Conservation (phyloP, 75 land plant genomes). For the Cupressus sempervirens region DNA sequence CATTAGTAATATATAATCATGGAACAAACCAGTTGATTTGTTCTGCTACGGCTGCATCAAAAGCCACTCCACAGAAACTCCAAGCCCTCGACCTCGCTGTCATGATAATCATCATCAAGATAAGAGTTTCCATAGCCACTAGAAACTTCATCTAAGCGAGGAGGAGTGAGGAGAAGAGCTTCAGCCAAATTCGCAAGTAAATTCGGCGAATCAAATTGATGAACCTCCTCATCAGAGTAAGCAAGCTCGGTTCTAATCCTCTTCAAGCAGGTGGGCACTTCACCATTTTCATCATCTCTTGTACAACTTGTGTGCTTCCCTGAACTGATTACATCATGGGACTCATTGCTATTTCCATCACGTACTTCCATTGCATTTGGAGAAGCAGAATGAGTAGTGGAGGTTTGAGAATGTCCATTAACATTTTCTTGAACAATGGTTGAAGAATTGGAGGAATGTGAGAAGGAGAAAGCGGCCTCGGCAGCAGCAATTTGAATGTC, state of each 20-base stretch:
- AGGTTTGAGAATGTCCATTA: no score
- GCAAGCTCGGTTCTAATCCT: neutral
- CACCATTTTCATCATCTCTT: neutral
- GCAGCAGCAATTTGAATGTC: neutral
- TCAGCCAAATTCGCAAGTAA: conserved; percentile 7
- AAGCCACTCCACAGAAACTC: neutral
- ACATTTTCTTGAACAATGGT: neutral
- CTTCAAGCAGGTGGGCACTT: neutral
- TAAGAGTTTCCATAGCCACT: no score
- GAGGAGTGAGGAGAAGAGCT: conserved; percentile 14
- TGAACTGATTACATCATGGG: neutral
- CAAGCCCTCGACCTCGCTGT: no score
- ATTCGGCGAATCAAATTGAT: conserved; percentile 10
- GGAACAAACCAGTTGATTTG: no score
- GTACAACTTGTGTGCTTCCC: neutral
- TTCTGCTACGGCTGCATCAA: neutral
- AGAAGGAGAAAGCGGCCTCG: neutral
- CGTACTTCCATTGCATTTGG: neutral
- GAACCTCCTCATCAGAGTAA: conserved; percentile 2
- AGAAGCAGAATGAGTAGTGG: no score
- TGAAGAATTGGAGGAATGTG: neutral
- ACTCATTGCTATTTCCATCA: neutral
- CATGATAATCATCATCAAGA: neutral
- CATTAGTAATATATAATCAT: no score
- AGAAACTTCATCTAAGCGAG: neutral